Percentiles rank a stretch among this genome's conserved stretches.
These are phyloP conservation scores for Emiliania huxleyi DNA, from an alignment of 78 protist species.

Conservation along the genomic window DNA sequence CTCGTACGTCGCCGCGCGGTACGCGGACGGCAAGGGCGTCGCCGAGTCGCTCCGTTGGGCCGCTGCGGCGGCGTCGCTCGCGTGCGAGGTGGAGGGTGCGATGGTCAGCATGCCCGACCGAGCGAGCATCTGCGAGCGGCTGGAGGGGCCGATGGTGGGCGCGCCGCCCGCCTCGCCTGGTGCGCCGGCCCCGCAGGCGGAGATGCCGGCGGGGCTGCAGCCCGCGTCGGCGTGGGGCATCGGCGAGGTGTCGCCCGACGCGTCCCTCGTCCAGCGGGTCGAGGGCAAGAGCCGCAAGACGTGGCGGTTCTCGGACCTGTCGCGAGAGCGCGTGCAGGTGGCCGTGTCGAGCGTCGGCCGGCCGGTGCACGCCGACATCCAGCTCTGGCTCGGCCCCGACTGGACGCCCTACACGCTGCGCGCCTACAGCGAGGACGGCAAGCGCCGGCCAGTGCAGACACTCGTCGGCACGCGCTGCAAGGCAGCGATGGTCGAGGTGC, in stretches of 20 bases:
- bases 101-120: background rate
- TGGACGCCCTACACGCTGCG: background rate
- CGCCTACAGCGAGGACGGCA: background rate
- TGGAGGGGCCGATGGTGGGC: background rate
- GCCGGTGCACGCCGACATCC: background rate
- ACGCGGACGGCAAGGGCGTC: background rate
- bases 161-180: no score
- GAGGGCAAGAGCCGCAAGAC: background rate
- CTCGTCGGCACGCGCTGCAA: background rate
- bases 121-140: background rate
- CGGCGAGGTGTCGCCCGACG: no score
- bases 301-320: background rate
- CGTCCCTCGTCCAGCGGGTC: no score
- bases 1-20: background rate
- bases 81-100: background rate
- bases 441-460: background rate
- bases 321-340: background rate
- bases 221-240: no score
- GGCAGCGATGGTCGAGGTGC: background rate
- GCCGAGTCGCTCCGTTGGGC: background rate
- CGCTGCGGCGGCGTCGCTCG: background rate
- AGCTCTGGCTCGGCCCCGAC: conserved; percentile 19
- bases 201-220: no score
- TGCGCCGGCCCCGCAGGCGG: no score
- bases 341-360: background rate